These are phyloP conservation scores for Piromyces finnis DNA, from an alignment of 192 early-diverging fungal genomes.

Conservation along the genomic window DNA sequence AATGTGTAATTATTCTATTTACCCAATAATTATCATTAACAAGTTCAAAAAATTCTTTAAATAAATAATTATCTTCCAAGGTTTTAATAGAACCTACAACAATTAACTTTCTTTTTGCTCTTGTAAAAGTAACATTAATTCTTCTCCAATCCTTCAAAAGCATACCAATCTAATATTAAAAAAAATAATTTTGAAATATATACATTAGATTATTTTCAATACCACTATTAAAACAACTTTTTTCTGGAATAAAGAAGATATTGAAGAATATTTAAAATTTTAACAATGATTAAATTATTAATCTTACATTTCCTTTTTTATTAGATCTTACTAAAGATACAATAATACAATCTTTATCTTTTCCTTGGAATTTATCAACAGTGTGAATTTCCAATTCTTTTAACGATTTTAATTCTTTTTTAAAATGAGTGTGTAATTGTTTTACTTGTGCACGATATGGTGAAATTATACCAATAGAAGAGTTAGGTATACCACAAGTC, in stretches of 20 bases:
- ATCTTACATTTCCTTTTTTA: constrained; percentile 26
- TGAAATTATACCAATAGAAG: constrained; percentile 64
- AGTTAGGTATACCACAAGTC: constrained; percentile 38
- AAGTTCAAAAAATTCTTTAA: constrained; percentile 28
- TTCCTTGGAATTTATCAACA: constrained; percentile 85
- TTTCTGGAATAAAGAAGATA: too few relatives aligned
- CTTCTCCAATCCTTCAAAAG: constrained; percentile 78
- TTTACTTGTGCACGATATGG: constrained; percentile 61
- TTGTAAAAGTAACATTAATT: constrained; percentile 85
- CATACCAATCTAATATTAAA: constrained; percentile 43
- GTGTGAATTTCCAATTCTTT: constrained; percentile 56
- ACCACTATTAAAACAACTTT: too few relatives aligned
- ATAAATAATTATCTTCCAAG: constrained; percentile 29
- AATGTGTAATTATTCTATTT: neutral
- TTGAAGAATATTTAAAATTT: too few relatives aligned
- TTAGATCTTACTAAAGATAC: constrained; percentile 82
- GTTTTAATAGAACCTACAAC: constrained; percentile 71
- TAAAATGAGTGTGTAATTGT: constrained; percentile 9
- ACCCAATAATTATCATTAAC: constrained; percentile 17
- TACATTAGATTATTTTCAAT: too few relatives aligned
- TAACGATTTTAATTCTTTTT: constrained; percentile 21
- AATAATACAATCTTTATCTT: constrained; percentile 80
- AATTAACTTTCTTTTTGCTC: constrained; percentile 73
- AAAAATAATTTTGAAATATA: neutral
- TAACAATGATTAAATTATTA: too few relatives aligned